Evolutionary conservation across 2,329 filamentous ascomycete species (phyloP), one percentile per base, ranked within the genome.

Genomic region (Sarocladiaceae sp.): DNA sequence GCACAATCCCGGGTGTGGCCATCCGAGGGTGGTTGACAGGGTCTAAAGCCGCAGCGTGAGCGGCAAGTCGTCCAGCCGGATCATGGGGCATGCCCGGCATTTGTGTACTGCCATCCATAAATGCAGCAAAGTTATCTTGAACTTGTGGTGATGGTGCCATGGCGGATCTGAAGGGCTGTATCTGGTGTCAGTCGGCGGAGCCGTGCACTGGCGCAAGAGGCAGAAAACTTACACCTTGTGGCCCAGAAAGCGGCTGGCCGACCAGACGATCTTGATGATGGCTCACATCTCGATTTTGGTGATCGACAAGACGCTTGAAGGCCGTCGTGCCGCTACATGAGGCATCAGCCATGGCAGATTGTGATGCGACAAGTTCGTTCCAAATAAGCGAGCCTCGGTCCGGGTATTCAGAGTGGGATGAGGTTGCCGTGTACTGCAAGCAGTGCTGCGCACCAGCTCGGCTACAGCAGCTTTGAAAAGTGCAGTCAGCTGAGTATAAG

Each of bases 251-350:
- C n/a, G 58, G 50, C 52, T 61, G 62, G 54, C 65, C 60, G 50
- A 66, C 57, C 17, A 71, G 58, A n/a, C 69, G 64, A 55, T 73
- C 70, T 55, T 73, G 70, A 15, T 71, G 71, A 50, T 68, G 67
- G 57, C 68, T 70, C 47, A 65, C 63, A 58, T 74, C 71, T 40
- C 66, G 66, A n/a, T 64, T 62, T 49, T 74, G 70, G 35, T 74
- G 70, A 8, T 74, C 69, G 18, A 71, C 59, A 37, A 74, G 64
- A 12, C 65, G 67, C 62, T 74, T 74, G 52, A 74, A 73, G 31
- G 72, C 71, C 47, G 68, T 69, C 2, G 65, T 64, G 29, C 70
- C 71, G 55, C 70, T 71, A 55, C 72, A 74, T 10, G 71, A 70
- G 52, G 65, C 64, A 50, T 73, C 70, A 33, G 70, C 65, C 71